Percentiles rank a stretch among this genome's conserved stretches.
Evolutionary conservation across 768 basidiomycete species (phyloP).

Genomic region (Crepidotus variabilis): DNA sequence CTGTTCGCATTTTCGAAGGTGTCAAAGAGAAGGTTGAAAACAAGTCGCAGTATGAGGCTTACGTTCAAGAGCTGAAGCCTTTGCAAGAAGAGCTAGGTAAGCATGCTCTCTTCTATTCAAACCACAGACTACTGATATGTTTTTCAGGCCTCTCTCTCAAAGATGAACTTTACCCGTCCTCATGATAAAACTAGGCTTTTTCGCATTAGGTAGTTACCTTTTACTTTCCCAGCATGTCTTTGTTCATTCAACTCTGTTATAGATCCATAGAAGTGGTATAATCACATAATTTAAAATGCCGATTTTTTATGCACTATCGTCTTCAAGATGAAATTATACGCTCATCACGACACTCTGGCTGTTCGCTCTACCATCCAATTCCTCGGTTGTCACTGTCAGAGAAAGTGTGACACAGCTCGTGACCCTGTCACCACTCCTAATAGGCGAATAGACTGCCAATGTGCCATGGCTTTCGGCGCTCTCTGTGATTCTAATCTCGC

Average conservation of each 20-base stretch:
- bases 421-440: too few species aligned
- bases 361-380: too few species aligned
- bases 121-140: background rate
- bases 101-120: conserved; percentile 12
- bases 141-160: conserved; percentile 21
- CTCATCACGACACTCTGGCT: too few species aligned
- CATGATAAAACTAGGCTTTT: conserved; percentile 3
- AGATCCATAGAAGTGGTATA: too few species aligned
- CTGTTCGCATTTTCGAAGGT: conserved; percentile 94
- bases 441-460: too few species aligned
- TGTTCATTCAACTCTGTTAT: background rate
- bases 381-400: too few species aligned
- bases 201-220: background rate
- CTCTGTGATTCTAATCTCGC: too few species aligned
- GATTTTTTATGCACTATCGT: too few species aligned
- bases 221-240: background rate
- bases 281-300: too few species aligned
- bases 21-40: conserved; percentile 98
- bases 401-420: too few species aligned
- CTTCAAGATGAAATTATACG: too few species aligned
- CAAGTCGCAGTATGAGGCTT: conserved; percentile 89
- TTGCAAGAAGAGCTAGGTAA: conserved; percentile 90
- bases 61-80: conserved; percentile 86
- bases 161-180: conserved; percentile 26
- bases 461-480: too few species aligned